These are phyloP conservation scores for Sarocladiaceae sp. DNA, from an alignment of 2,329 filamentous ascomycete species.

Conservation along the genomic window DNA sequence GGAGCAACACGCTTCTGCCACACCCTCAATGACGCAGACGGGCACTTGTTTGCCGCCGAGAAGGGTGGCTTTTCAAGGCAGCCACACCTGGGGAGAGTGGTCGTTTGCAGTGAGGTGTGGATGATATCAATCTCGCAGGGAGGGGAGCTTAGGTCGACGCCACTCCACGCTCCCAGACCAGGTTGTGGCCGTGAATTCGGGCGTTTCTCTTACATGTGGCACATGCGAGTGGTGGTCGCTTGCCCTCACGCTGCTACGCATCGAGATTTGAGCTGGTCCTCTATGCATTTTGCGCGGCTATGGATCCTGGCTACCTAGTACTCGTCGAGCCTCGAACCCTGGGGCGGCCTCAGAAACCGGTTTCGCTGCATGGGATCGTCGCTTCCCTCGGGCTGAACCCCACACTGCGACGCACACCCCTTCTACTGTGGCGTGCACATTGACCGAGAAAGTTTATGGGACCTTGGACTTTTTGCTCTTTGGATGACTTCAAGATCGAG, in stretches of 20 bases:
- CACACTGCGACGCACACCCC: background rate
- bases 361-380: conserved; percentile 9
- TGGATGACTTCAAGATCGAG: background rate
- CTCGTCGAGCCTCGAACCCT: background rate
- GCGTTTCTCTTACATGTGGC: background rate
- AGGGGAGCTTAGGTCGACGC: conserved; percentile 1
- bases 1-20: background rate
- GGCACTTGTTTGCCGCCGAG: background rate
- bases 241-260: background rate
- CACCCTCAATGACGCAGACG: conserved; percentile 7
- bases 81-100: conserved; percentile 5
- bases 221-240: background rate
- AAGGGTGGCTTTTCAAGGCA: conserved; percentile 7
- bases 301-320: too few relatives aligned
- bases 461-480: background rate
- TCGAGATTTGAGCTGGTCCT: background rate
- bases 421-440: conserved; percentile 1
- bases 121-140: conserved; percentile 7
- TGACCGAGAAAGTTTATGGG: background rate
- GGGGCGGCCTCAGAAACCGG: conserved; percentile 7
- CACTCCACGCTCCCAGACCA: background rate
- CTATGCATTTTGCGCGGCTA: background rate
- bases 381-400: conserved; percentile 1
- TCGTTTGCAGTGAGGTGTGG: background rate
- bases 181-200: conserved; percentile 6